phyloP scores from a whole-genome alignment of 805 yeast species.

The baker's yeast (Saccharomyces cerevisiae) region DNA sequence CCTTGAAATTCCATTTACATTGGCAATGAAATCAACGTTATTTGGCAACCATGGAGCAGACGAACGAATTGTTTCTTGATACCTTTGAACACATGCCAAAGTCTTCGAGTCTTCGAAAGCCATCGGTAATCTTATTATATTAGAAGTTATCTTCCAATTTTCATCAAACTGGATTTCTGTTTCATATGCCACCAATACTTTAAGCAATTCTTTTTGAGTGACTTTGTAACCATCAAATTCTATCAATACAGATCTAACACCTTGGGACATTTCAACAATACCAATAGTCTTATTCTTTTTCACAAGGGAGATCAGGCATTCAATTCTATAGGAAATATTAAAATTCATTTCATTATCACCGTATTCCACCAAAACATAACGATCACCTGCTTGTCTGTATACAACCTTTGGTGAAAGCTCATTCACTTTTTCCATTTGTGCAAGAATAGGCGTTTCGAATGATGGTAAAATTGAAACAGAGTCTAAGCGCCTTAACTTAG shows the following conservation, averaged over 20 bases:
- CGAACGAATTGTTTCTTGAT: slow-evolving; percentile 86
- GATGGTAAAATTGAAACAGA: slow-evolving; percentile 30
- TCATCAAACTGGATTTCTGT: slow-evolving; percentile 61
- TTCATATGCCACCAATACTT: slow-evolving; percentile 65
- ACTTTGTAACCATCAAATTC: slow-evolving; percentile 65
- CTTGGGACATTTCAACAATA: slow-evolving; percentile 91
- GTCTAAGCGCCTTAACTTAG: slow-evolving; percentile 25
- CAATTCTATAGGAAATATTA: slow-evolving; percentile 76
- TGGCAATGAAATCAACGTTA: slow-evolving; percentile 90
- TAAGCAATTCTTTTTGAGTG: slow-evolving; percentile 53
- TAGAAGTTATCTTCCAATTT: slow-evolving; percentile 80
- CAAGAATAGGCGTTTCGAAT: slow-evolving; percentile 66
- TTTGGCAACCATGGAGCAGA: slow-evolving; percentile 97
- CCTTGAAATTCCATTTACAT: slow-evolving; percentile 74
- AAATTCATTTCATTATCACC: slow-evolving; percentile 85
- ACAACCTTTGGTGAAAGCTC: slow-evolving; percentile 59
- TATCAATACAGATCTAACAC: slow-evolving; percentile 88
- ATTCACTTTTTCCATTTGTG: slow-evolving; percentile 39
- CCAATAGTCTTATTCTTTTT: slow-evolving; percentile 59
- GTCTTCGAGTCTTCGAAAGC: slow-evolving; percentile 92
- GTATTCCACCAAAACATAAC: slow-evolving; percentile 84
- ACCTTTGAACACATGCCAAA: slow-evolving; percentile 80
- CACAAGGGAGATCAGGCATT: slow-evolving; percentile 70
- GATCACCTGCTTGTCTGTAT: slow-evolving; percentile 95
- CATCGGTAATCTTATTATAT: slow-evolving; percentile 82